A percentile compares a stretch with the other conserved stretches of the same genome.
phyloP scores from a whole-genome alignment of 192 early-diverging fungal species.

The Rhizoclosmatium sp. region DNA sequence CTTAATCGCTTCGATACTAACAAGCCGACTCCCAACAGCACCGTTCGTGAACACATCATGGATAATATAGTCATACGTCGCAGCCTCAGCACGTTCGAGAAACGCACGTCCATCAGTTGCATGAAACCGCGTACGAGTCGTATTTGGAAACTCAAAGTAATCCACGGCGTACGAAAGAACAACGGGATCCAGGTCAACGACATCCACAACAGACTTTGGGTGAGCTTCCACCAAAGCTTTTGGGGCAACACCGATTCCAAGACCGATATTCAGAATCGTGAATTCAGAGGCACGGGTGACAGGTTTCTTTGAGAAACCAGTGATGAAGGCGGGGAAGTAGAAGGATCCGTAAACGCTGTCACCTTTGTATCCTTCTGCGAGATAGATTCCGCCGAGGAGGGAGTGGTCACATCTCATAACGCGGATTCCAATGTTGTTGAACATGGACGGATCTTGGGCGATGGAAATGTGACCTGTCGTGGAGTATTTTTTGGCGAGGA shows the following conservation, averaged over 20 bases:
- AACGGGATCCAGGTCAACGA: constrained; percentile 85
- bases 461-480: constrained; percentile 84
- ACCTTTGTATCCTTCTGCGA: constrained; percentile 48
- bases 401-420: constrained; percentile 89
- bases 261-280: constrained; percentile 55
- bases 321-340: constrained; percentile 83
- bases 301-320: constrained; percentile 47
- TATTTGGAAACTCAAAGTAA: constrained; percentile 72
- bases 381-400: constrained; percentile 84
- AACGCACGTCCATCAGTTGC: constrained; percentile 80
- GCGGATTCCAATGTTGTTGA: constrained; percentile 60
- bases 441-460: constrained; percentile 57
- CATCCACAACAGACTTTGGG: constrained; percentile 66
- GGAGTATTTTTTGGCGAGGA: constrained; percentile 80
- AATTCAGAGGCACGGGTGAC: not conserved
- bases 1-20: constrained; percentile 74
- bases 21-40: constrained; percentile 73
- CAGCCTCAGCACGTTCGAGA: constrained; percentile 60
- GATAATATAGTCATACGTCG: constrained; percentile 81
- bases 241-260: constrained; percentile 84
- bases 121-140: constrained; percentile 48
- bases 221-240: constrained; percentile 66
- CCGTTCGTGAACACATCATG: constrained; percentile 98
- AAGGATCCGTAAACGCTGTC: constrained; percentile 85
- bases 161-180: constrained; percentile 72